Conservation (phyloP, 495 filamentous ascomycete species). For the Aspergillus mulundensis region DNA sequence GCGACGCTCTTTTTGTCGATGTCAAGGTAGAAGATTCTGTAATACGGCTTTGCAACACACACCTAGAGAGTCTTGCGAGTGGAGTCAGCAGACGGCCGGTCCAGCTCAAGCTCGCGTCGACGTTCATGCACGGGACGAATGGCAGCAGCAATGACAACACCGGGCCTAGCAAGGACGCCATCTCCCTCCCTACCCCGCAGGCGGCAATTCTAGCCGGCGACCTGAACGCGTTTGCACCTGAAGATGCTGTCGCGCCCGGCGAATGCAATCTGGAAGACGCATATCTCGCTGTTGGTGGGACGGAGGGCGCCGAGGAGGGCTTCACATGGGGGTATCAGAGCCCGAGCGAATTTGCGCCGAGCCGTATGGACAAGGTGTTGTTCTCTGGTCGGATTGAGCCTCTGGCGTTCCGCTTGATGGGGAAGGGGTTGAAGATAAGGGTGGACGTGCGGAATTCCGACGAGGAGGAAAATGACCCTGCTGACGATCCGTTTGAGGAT, state of each 20-base stretch:
- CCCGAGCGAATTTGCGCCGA: conserved; percentile 34
- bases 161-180: too few relatives aligned
- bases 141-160: conserved; percentile 3
- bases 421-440: conserved; percentile 20
- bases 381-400: conserved; percentile 24
- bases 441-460: conserved; percentile 12
- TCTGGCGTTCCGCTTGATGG: conserved; percentile 37
- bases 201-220: conserved; percentile 43
- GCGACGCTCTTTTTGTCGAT: conserved; percentile 53
- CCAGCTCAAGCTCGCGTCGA: conserved; percentile 38
- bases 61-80: conserved; percentile 38
- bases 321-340: conserved; percentile 56
- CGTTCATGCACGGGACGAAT: conserved; percentile 33
- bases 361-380: conserved; percentile 31
- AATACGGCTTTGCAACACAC: too few relatives aligned
- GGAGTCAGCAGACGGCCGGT: conserved; percentile 38
- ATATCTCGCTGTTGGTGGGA: conserved; percentile 47
- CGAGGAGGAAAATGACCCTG: conserved; percentile 17
- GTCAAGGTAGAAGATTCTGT: conserved; percentile 10
- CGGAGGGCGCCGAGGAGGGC: conserved; percentile 46
- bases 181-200: neutral
- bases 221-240: conserved; percentile 53
- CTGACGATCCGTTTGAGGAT: conserved; percentile 17
- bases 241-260: conserved; percentile 42
- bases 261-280: conserved; percentile 48